Evolutionary conservation across 192 early-diverging fungal species (phyloP).

Genomic region (Phlyctochytrium bullatum): DNA sequence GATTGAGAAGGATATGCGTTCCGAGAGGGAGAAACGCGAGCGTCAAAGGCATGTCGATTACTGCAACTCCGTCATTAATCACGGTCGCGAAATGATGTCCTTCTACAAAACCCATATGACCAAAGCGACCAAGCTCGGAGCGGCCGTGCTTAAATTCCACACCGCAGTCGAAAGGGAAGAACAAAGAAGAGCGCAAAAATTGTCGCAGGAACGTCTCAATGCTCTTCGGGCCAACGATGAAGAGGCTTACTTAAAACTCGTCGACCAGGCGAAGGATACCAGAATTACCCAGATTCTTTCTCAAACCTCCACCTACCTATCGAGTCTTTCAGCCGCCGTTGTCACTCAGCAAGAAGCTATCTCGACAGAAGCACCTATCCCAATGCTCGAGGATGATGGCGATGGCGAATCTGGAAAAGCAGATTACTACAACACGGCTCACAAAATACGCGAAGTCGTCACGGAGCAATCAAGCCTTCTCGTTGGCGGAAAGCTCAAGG

Average conservation of each 20-base stretch:
- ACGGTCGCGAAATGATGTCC: conserved; percentile 56
- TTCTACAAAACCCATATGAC: background rate
- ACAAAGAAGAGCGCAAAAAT: conserved; percentile 76
- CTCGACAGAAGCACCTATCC: conserved; percentile 42
- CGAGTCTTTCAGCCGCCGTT: conserved; percentile 82
- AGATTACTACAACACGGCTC: conserved; percentile 84
- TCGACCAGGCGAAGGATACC: conserved; percentile 95
- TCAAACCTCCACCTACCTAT: conserved; percentile 86
- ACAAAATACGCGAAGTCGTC: conserved; percentile 79
- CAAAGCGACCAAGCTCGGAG: conserved; percentile 61
- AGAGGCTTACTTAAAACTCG: conserved; percentile 91
- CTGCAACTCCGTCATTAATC: conserved; percentile 57
- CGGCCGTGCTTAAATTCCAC: conserved; percentile 76
- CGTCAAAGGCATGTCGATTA: conserved; percentile 79
- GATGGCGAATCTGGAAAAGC: conserved; percentile 44
- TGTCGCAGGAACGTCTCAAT: conserved; percentile 92
- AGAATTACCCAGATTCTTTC: conserved; percentile 87
- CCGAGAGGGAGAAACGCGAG: conserved; percentile 83
- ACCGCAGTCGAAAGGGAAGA: conserved; percentile 89
- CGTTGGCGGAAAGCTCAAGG: conserved; percentile 73
- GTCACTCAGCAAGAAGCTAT: conserved; percentile 67
- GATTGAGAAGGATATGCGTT: conserved; percentile 83
- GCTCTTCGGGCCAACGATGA: conserved; percentile 97
- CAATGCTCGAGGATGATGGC: conserved; percentile 53
- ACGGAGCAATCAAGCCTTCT: conserved; percentile 79